Evolutionary conservation across 805 yeast species (phyloP), one percentile per base, ranked within the genome.

Genomic region (Metschnikowia aberdeeniae): DNA sequence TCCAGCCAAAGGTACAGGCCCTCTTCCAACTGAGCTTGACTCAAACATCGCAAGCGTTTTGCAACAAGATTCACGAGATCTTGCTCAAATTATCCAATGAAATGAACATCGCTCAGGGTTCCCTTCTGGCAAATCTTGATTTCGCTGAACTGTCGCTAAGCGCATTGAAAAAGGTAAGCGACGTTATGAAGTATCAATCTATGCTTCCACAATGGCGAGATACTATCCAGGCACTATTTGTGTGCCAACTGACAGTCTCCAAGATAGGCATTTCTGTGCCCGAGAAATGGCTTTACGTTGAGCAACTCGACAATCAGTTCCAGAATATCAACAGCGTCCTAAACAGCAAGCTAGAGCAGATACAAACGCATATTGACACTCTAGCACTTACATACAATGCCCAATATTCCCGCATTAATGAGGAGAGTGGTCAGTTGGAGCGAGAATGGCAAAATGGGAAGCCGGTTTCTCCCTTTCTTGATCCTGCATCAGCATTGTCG

Each of bases 221-320:
- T 28, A 27, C 30, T 32, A 3, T 40, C 33, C 3, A 42, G 20
- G 19, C 27, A 6, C 44, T 52, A 32, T 38, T 46, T 39, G 30
- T 39, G 5, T 47, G 58, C 5, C 84, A 81, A 45, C 53, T 56
- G 3, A 46, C 69, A 2, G 55, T 81, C 7, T 48, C 66, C 1
- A 68, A 72, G 26, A 64, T 70, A n/a, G 63, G 83, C 36, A 75
- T 63, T 48, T 68, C 67, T 19, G 73, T 79, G 40, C 77, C 83
- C 0, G 30, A 62, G 0, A 73, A 74, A 26, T 84, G 89, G 84
- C 49, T 82, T 0, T 78, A 68, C 57, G 67, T 67, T 38, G 93
- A 85, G 34, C 95, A 87, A 52, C 45, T 87, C 0, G 80, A 77
- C 11, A 69, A 67, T 41, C 80, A 77, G 43, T 58, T 71, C 43